Conservation (phyloP, 1,284 basidiomycete species). For the Cryptococcus hybrid region DNA sequence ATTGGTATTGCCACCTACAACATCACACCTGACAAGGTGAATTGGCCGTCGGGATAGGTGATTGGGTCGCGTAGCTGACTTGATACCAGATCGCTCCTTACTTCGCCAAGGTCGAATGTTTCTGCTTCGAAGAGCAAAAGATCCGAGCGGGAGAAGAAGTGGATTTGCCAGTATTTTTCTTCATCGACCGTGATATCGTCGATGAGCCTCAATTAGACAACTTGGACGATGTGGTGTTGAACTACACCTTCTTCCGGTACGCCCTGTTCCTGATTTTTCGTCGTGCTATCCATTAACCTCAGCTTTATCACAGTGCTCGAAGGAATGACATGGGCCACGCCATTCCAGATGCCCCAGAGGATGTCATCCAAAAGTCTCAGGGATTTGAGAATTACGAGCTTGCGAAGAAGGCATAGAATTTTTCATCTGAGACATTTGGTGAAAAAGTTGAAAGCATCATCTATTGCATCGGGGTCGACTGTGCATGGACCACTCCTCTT, state of each 20-base stretch:
- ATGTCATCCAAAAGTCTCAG: constrained; percentile 69
- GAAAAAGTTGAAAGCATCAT: too few species aligned
- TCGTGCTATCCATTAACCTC: not conserved
- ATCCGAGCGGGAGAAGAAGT: constrained; percentile 94
- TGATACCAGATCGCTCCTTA: constrained; percentile 82
- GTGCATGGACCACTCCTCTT: too few species aligned
- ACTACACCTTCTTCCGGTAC: constrained; percentile 96
- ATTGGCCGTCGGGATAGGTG: constrained; percentile 2
- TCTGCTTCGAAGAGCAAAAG: constrained; percentile 99
- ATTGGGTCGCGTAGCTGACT: not conserved
- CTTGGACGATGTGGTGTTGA: constrained; percentile 87
- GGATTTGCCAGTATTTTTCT: constrained; percentile 97
- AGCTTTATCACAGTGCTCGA: constrained; percentile 60
- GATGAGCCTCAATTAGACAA: constrained; percentile 83
- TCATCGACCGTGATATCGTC: constrained; percentile 94
- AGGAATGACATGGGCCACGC: constrained; percentile 75
- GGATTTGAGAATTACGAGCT: constrained; percentile 57
- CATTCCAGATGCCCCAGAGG: constrained; percentile 80
- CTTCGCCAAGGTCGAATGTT: constrained; percentile 99
- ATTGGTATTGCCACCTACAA: constrained; percentile 99
- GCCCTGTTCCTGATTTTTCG: constrained; percentile 23
- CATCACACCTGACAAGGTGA: constrained; percentile 58
- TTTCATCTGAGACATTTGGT: too few species aligned
- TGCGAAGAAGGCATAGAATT: constrained; percentile 5
- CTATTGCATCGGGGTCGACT: too few species aligned